phyloP scores from a whole-genome alignment of 306 rosid genomes.

The Pyrus betulifolia region DNA sequence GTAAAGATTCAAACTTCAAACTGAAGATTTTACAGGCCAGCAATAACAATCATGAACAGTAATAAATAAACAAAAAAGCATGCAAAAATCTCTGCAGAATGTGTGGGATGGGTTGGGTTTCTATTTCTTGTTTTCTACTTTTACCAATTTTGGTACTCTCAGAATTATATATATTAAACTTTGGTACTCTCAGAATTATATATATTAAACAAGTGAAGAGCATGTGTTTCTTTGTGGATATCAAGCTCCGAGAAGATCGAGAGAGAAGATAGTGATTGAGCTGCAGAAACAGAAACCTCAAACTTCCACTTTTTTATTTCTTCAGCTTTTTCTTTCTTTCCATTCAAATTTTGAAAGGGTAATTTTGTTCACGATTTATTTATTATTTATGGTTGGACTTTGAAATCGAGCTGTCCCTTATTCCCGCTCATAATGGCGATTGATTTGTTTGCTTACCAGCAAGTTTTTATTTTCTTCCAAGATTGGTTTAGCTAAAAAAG shows the following conservation, averaged over 20 bases:
- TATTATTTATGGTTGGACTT: slow-evolving; percentile 8
- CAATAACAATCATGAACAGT: slow-evolving; percentile 1
- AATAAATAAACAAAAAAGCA: slow-evolving; percentile 13
- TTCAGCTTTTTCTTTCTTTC: slow-evolving; percentile 32
- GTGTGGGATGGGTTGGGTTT: slow-evolving; percentile 11
- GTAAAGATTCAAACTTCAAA: slow-evolving; percentile 18
- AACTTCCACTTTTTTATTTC: slow-evolving; percentile 29
- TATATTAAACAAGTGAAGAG: slow-evolving; percentile 3
- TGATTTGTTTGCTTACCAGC: background rate
- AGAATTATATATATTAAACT: background rate
- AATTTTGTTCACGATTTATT: background rate
- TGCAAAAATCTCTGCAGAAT: slow-evolving; percentile 36
- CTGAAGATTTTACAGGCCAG: slow-evolving; percentile 19
- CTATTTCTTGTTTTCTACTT: slow-evolving; percentile 36
- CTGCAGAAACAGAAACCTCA: background rate
- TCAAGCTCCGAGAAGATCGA: slow-evolving; percentile 39
- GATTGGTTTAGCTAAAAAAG: background rate
- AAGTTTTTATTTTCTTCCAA: background rate
- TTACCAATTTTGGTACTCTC: slow-evolving; percentile 12
- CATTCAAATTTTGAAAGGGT: slow-evolving; percentile 1
- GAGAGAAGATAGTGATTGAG: slow-evolving; percentile 29
- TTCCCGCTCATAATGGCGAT: slow-evolving; percentile 52
- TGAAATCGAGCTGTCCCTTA: slow-evolving; percentile 27
- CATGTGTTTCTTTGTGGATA: slow-evolving; percentile 49
- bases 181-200: background rate